Evolutionary conservation across 2,329 filamentous ascomycete species (phyloP), one percentile per base, ranked within the genome.

Genomic region (Arachnomyces sp.): DNA sequence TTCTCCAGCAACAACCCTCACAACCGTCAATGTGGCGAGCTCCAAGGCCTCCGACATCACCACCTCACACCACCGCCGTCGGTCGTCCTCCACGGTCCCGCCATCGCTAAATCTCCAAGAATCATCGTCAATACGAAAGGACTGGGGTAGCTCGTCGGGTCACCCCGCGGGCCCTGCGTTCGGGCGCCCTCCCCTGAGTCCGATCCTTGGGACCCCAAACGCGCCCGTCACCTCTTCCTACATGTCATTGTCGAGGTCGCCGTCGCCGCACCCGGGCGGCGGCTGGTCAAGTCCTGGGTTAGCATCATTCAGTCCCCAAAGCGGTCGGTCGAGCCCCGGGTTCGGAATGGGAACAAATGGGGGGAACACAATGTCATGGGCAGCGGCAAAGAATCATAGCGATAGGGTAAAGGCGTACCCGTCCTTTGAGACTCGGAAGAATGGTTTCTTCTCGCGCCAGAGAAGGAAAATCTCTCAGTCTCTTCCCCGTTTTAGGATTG

Each of bases 221-320:
- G 80, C 73, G 38, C 73, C 78, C 32, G 71, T 67, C 52, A 56
- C 64, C 50, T 66, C 69, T 47, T 49, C 52, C 5, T 25, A 25
- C 54, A 95, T 95, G 89, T 85, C 85, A 51, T 69, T 90, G 47
- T 92, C 88, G 51, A 80, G 87, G 66, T 93, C 86, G 58, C 86
- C 89, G 37, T 95, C 87, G 41, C 90, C 89, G 46, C 76, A 80
- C 47, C 83, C 80, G 46, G 84, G 84, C 54, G 87, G 86, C 58
- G 88, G 88, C 53, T 95, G 90, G 89, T 80, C 86, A 42, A 92
- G 83, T 65, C 87, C 84, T 41, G 86, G 82, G 48, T 74, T 86
- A 83, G 78, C 56, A 80, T 84, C 45, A 80, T 78, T 78, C 29
- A 87, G 80, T 58, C 83, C 85, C 14, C 51, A 68, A 65, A 55